Evolutionary conservation across 768 basidiomycete species (phyloP), one percentile per base, ranked within the genome.

Genomic region (Rhodotorula paludigena): DNA sequence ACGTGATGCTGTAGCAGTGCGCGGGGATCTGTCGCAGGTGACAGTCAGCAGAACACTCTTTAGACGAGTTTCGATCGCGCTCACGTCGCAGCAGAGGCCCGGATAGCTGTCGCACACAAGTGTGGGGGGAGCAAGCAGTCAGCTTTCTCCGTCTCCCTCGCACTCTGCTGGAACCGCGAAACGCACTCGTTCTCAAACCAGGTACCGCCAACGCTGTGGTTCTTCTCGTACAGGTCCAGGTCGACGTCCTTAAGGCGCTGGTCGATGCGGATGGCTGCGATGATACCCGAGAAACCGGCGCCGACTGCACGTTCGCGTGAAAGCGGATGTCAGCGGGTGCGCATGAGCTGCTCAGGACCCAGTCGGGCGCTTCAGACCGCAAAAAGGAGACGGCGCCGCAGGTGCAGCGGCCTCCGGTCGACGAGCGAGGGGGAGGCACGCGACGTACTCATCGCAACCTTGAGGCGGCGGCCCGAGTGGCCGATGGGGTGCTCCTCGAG

Each of bases 211-310:
- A 87, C 79, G 3, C 82, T 83, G n/a, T 80, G 77, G 57, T 82
- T 81, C 63, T 84, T 83, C 62, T 87, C 86, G 74, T 85, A 87
- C 23, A 86, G 82, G 0, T 81, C 81, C 9, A 87, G 74, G 28
- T 83, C 78, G 21, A 86, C 65, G 67, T 86, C 15, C 53, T 80
- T 80, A 20, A 86, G 78, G 38, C 78, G 79, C 77, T 85, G 85
- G 14, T 81, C 78, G 68, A 85, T 83, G 82, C 85, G 79, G 60
- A 86, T 84, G 5, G 82, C 85, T 42, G 85, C 84, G 12, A 82
- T 80, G 68, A 86, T 84, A 7, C 85, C 85, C 53, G 83, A 83
- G 75, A 81, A 85, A 3, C 85, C 85, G 16, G 85, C 84, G 41
- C 85, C 85, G 41, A 86, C 73, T 73, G 60, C 20, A 41, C 25